Evolutionary conservation across 495 filamentous ascomycete genomes (phyloP), one percentile per base, ranked within the genome.

Genomic region (Aspergillus saccharolyticus): DNA sequence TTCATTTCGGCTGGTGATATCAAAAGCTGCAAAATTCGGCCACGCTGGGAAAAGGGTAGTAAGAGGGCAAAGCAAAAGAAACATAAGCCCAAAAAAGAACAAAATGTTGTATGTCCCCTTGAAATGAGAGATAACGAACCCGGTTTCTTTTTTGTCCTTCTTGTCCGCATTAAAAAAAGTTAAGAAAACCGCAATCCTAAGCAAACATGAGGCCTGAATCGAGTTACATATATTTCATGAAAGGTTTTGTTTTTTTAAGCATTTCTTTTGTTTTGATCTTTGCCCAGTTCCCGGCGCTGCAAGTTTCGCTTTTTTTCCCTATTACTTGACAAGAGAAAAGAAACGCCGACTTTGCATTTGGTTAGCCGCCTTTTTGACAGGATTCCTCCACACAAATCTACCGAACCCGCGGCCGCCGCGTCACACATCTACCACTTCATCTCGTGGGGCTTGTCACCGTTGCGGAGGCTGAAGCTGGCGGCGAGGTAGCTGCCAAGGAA

Each of bases 381-480:
- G 69, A 70, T 71, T 70, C 71, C 72, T 69, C 71, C 70, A 70
- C 69, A 74, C 65, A 70, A 69, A 28, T 74, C 68, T 75, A 77
- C 74, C 73, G 73, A 75, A 74, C 74, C 73, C 70, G 70, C 71
- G 72, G 72, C 74, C 70, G 67, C 71, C 72, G 63, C 70, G 62
- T 66, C 63, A 63, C 67, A 72, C 66, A 68, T 75, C 74, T 91
- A 93, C 85, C 86, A 93, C 78, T 87, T 84, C 90, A 98, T 97
- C 83, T 91, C 88, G 77, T 97, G 94, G 76, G 95, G 94, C 84
- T 90, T 89, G 82, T 98, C 94, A 71, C 94, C 93, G 83, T 90
- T 97, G 75, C 90, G 86, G 74, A 97, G 86, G 83, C 88, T 93
- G 86, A 97, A 99, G 66, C 84, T 88, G 75, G 85, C 88, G 70